phyloP scores from a whole-genome alignment of 495 filamentous ascomycete genomes.

The Xylona heveae region DNA sequence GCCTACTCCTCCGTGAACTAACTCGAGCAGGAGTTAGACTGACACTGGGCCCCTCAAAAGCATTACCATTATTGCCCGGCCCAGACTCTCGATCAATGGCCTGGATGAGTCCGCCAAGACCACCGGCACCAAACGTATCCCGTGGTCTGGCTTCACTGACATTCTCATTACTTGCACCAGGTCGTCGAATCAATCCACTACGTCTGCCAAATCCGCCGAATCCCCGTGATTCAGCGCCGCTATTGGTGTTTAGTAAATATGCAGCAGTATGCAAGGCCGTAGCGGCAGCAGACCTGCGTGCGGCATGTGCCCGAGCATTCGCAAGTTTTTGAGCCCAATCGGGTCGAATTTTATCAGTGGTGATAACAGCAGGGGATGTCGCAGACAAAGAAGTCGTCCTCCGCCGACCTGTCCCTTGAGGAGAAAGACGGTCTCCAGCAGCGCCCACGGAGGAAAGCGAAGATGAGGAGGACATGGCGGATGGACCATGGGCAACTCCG shows the following conservation, averaged over 20 bases:
- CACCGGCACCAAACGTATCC: constrained; percentile 2
- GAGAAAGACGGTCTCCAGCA: constrained; percentile 11
- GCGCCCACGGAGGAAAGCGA: constrained; percentile 29
- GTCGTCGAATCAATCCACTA: constrained; percentile 10
- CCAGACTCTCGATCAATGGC: constrained; percentile 26
- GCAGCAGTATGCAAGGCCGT: constrained; percentile 90
- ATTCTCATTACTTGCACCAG: constrained; percentile 3
- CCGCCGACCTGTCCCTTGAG: constrained; percentile 24
- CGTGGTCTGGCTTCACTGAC: constrained; percentile 1
- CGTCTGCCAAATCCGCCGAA: constrained; percentile 21
- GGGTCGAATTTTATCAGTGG: constrained; percentile 76
- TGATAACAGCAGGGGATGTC: constrained; percentile 60
- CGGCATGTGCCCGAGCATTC: constrained; percentile 62
- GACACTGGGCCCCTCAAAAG: constrained; percentile 14
- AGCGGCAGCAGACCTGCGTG: constrained; percentile 74
- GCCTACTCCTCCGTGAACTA: constrained; percentile 34
- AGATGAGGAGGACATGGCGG: constrained; percentile 54
- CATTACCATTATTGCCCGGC: constrained; percentile 3
- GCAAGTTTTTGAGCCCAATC: constrained; percentile 87
- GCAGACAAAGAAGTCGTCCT: constrained; percentile 70
- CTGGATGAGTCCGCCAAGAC: constrained; percentile 18
- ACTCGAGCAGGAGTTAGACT: constrained; percentile 18
- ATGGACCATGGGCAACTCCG: constrained; percentile 26
- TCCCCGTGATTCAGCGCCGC: constrained; percentile 23
- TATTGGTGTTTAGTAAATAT: constrained; percentile 59